Evolutionary conservation across 768 basidiomycete species (phyloP).

Genomic region (Hericium erinaceus): DNA sequence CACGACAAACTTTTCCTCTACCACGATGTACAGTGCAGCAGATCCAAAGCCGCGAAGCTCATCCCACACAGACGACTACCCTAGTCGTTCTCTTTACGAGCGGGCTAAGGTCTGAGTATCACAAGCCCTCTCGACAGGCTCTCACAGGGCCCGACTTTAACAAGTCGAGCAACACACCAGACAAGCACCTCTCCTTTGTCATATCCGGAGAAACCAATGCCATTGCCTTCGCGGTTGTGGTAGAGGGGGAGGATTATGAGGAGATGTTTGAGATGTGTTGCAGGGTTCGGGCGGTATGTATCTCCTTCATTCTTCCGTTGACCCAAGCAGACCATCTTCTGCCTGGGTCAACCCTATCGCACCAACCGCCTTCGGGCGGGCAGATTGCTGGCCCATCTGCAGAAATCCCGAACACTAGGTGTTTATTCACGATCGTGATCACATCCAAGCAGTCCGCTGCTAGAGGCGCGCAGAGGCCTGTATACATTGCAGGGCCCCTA

Average conservation of each 20-base stretch:
- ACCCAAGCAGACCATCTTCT: not conserved
- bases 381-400: not conserved
- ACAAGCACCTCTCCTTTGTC: constrained; percentile 29
- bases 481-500: too few relatives aligned
- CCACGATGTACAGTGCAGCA: constrained; percentile 16
- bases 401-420: not conserved
- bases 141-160: constrained; percentile 55
- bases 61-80: constrained; percentile 35
- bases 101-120: constrained; percentile 82
- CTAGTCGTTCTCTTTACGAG: constrained; percentile 38
- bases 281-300: constrained; percentile 7
- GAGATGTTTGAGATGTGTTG: constrained; percentile 12
- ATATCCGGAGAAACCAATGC: constrained; percentile 35
- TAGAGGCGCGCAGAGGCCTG: too few relatives aligned
- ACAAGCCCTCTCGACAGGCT: constrained; percentile 51
- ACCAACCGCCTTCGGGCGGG: constrained; percentile 6
- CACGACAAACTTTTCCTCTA: too few relatives aligned
- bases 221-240: constrained; percentile 25
- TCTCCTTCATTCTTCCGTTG: not conserved
- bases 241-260: constrained; percentile 8
- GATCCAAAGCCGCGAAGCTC: constrained; percentile 65
- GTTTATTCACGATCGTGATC: too few relatives aligned
- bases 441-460: too few relatives aligned
- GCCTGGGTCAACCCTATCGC: constrained; percentile 9
- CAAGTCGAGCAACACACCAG: constrained; percentile 58